Conservation (phyloP, 768 basidiomycete species). For the Wakefieldia striispora region DNA sequence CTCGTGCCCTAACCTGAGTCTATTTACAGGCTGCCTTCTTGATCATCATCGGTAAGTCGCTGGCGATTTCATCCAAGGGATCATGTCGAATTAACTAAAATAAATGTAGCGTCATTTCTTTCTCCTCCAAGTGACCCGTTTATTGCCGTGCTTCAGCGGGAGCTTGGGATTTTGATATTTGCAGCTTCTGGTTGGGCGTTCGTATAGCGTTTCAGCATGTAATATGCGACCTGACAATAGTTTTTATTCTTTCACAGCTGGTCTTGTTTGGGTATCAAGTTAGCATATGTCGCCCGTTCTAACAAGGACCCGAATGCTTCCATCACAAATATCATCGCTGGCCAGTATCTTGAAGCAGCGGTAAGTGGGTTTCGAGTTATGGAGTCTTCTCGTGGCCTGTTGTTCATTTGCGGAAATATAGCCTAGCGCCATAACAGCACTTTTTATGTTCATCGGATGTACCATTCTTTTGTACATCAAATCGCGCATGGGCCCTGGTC, state of each 20-base stretch:
- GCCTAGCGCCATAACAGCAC: constrained; percentile 57
- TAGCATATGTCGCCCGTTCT: constrained; percentile 56
- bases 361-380: constrained; percentile 28
- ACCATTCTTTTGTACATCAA: constrained; percentile 57
- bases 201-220: constrained; percentile 22
- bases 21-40: constrained; percentile 56
- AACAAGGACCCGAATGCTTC: constrained; percentile 40
- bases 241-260: constrained; percentile 42
- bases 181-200: constrained; percentile 58
- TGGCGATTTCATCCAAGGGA: neutral
- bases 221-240: neutral
- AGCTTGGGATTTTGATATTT: constrained; percentile 51
- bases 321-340: constrained; percentile 41
- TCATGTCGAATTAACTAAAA: neutral
- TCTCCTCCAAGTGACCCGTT: constrained; percentile 71
- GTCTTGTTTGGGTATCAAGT: constrained; percentile 61
- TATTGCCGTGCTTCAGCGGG: constrained; percentile 64
- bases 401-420: constrained; percentile 20
- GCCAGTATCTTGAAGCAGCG: constrained; percentile 53
- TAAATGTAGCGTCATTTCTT: constrained; percentile 52
- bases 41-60: constrained; percentile 54
- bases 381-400: neutral
- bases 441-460: constrained; percentile 65
- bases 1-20: neutral
- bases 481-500: constrained; percentile 60